Evolutionary conservation across 257 asterid species (phyloP), one percentile per base, ranked within the genome.

Genomic region (Solanum pennellii): DNA sequence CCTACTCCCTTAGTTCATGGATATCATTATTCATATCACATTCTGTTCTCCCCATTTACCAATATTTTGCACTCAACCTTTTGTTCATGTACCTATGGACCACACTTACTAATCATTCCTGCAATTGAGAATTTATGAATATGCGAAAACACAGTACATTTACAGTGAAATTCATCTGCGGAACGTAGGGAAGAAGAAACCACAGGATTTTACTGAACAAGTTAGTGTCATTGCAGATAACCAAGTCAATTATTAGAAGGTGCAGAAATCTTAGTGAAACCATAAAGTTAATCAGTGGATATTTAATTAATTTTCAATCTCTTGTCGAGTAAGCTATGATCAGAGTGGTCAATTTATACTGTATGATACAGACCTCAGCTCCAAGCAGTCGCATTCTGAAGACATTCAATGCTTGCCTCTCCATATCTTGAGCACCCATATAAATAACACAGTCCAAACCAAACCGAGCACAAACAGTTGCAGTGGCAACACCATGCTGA

Each of bases 391-490:
- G 91, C 99, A 97, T 97, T 88, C 98, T 92, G 94, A 94, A 95
- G 87, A 97, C 99, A 89, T 97, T 95, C 37, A 97, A 96, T 4
- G 98, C 88, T 85, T 97, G 99, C 65, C 99, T 93, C 94, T 97
- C 99, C 99, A 97, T 97, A 88, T 97, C 99, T 88, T 95, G 98
- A 88, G 99, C 99, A 87, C 99, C 99, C 99, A 95, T 97, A 91
- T 95, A 97, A 86, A 95, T 91, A 60, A 95, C 49, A 86, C 99
- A 95, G 47, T 93, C 86, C 93, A 95, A 88, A 1, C 99, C 98
- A 86, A 95, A 95, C 52, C 98, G 94, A 91, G 99, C 99, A 91
- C 99, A 97, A 69, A 94, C 98, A 13, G 99, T 95, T 77, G 99
- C 98, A 4, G 98, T 95, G 56, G 98, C 99, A 89, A 95, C 99